These are phyloP conservation scores for Wallacemonas collosoma DNA, from an alignment of 208 protist species.

Conservation along the genomic window DNA sequence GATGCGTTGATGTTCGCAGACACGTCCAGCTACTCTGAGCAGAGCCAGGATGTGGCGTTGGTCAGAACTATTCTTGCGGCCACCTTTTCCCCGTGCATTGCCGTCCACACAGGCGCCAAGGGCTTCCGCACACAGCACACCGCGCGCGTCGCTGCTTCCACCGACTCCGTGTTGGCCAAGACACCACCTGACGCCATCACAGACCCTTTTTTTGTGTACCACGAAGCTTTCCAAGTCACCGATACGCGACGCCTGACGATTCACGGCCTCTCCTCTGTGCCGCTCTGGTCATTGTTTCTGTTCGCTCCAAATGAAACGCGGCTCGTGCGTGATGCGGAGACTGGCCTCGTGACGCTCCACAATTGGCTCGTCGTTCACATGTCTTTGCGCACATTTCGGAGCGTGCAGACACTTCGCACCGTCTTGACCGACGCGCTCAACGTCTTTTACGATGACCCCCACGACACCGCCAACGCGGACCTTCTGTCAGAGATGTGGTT, in stretches of 20 bases:
- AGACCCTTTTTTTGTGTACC: constrained; percentile 78
- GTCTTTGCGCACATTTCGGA: constrained; percentile 47
- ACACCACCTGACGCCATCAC: constrained; percentile 36
- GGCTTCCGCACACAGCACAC: constrained; percentile 61
- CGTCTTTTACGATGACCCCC: constrained; percentile 59
- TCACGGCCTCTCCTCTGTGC: constrained; percentile 48
- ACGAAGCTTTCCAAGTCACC: constrained; percentile 38
- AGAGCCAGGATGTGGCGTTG: constrained; percentile 64
- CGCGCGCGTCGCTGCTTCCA: constrained; percentile 29
- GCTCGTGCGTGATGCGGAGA: constrained; percentile 36
- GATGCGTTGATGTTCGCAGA: constrained; percentile 62
- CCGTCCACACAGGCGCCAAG: constrained; percentile 43
- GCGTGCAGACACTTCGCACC: constrained; percentile 61
- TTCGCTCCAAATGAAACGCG: constrained; percentile 49
- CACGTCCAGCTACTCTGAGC: constrained; percentile 45
- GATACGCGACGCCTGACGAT: constrained; percentile 38
- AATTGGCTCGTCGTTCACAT: constrained; percentile 81
- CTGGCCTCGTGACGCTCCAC: constrained; percentile 58
- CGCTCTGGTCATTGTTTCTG: constrained; percentile 78
- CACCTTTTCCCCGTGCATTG: constrained; percentile 69
- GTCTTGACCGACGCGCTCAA: constrained; percentile 53
- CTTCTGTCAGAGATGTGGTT: constrained; percentile 56
- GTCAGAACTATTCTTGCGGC: constrained; percentile 69
- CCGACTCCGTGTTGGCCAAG: constrained; percentile 52
- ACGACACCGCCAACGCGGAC: constrained; percentile 59